Conservation (phyloP, 1,139 yeast genomes). For the Meyerozyma carpophila region DNA sequence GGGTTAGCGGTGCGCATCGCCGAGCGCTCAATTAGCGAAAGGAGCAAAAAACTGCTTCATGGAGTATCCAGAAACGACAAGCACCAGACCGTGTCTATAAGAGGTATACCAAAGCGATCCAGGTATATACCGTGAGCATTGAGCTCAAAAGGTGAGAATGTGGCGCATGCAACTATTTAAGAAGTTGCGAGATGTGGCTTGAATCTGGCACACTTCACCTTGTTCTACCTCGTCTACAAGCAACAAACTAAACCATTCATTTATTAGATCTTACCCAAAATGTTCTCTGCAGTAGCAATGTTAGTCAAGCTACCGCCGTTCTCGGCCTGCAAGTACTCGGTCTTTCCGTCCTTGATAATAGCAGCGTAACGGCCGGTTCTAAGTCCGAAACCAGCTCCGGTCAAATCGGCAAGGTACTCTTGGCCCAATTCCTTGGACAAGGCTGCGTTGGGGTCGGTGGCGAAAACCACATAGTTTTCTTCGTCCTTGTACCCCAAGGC, state of each 20-base stretch:
- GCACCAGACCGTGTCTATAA: no score
- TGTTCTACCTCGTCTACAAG: no score
- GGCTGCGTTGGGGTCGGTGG: slow-evolving; percentile 62
- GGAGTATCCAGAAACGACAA: no score
- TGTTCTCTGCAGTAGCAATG: slow-evolving; percentile 54
- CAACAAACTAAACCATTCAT: not conserved
- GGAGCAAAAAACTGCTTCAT: no score
- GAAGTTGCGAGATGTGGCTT: no score
- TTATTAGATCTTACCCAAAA: slow-evolving; percentile 26
- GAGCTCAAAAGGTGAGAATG: no score
- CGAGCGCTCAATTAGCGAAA: no score
- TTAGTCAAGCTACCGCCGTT: slow-evolving; percentile 47
- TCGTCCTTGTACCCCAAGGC: slow-evolving; percentile 50
- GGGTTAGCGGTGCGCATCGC: no score
- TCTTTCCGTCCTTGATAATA: slow-evolving; percentile 45
- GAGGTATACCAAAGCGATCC: no score
- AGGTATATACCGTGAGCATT: no score
- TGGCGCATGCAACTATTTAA: no score
- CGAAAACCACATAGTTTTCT: slow-evolving; percentile 53
- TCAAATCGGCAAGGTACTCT: slow-evolving; percentile 41
- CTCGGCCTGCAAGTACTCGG: slow-evolving; percentile 14
- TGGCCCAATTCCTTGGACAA: slow-evolving; percentile 63
- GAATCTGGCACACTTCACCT: no score
- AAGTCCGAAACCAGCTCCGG: slow-evolving; percentile 53
- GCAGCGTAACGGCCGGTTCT: slow-evolving; percentile 73